Percentiles rank a stretch among this genome's conserved stretches.
Evolutionary conservation across 257 asterid species (phyloP).

Genomic region (Solanum medicagineum): DNA sequence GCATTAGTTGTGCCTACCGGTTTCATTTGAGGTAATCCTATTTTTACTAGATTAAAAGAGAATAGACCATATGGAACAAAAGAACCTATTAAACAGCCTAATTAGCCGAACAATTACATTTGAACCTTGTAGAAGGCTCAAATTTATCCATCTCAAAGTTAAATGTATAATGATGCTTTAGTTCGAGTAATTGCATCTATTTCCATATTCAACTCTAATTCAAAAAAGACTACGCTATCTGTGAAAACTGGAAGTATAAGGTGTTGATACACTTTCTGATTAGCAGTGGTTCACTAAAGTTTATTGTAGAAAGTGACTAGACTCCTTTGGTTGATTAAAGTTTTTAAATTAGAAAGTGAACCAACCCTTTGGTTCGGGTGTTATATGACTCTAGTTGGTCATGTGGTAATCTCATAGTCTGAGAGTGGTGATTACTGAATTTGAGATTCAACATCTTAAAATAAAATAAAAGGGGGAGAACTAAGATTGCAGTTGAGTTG

Average conservation of each 20-base stretch:
- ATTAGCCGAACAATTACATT: neutral
- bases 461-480: neutral
- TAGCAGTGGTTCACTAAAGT: neutral
- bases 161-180: neutral
- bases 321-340: neutral
- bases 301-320: neutral
- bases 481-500: neutral
- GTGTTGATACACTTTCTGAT: neutral
- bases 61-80: neutral
- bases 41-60: no score
- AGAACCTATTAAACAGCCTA: neutral
- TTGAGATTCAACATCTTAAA: neutral
- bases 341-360: neutral
- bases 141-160: neutral
- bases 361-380: neutral
- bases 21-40: neutral
- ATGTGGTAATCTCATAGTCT: neutral
- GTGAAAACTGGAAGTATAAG: neutral
- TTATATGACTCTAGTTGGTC: neutral
- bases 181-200: neutral
- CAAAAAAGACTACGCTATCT: neutral
- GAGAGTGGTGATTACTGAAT: neutral
- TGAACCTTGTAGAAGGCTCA: neutral
- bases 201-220: neutral
- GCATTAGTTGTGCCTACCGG: neutral